Evolutionary conservation across 129 eudicot species (phyloP).

Genomic region (Sambucus nigra): DNA sequence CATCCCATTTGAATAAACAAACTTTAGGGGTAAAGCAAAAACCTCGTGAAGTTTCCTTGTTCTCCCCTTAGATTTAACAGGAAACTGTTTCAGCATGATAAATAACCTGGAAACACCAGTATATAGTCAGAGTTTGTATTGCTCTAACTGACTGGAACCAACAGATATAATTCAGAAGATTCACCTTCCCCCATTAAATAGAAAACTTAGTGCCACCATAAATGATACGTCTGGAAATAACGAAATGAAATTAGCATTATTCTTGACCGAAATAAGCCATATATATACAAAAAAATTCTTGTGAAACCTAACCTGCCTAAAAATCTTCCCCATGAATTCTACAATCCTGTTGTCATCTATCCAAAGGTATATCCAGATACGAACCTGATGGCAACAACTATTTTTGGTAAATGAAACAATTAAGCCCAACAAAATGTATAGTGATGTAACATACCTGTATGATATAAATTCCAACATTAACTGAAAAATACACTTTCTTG

Average conservation of each 20-base stretch:
- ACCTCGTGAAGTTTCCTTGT: slow-evolving; percentile 97
- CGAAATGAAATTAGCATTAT: slow-evolving; percentile 2
- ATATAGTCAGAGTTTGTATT: too few relatives aligned
- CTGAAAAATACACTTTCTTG: slow-evolving; percentile 42
- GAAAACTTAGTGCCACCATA: slow-evolving; percentile 68
- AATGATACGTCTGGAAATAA: slow-evolving; percentile 64
- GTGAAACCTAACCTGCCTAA: slow-evolving; percentile 66
- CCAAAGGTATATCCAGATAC: slow-evolving; percentile 80
- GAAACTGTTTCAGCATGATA: slow-evolving; percentile 77
- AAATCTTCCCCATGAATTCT: slow-evolving; percentile 69
- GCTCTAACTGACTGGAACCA: too few relatives aligned
- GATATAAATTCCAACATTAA: slow-evolving; percentile 59
- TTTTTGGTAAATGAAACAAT: slow-evolving; percentile 1
- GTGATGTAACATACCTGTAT: slow-evolving; percentile 57
- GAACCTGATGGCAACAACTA: slow-evolving; percentile 39
- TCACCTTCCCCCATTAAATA: slow-evolving; percentile 92
- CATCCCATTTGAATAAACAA: not conserved
- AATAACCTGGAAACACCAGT: slow-evolving; percentile 47
- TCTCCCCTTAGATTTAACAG: slow-evolving; percentile 92
- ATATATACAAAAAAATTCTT: not conserved
- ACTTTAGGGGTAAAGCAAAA: slow-evolving; percentile 12
- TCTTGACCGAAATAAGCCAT: not conserved
- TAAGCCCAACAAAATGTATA: too few relatives aligned
- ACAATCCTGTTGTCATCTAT: slow-evolving; percentile 52
- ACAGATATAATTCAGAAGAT: too few relatives aligned